Evolutionary conservation across 2,329 filamentous ascomycete species (phyloP), one percentile per base, ranked within the genome.

Genomic region (Exophiala xenobiotica): DNA sequence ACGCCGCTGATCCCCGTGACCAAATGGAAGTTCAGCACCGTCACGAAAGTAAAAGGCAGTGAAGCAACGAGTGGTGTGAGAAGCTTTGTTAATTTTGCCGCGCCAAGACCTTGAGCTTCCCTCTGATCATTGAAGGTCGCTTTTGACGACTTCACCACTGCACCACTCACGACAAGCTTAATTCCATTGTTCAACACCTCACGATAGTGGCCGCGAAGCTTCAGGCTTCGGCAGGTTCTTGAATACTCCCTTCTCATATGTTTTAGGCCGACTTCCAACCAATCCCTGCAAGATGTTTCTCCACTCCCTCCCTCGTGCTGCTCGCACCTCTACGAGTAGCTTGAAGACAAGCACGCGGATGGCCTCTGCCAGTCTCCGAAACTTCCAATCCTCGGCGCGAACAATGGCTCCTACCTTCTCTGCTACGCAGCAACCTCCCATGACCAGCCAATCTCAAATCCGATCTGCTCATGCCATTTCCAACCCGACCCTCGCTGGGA

Each of bases 401-500:
- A 69, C 64, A 61, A 64, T 63, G 66, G 69, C 65, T 55, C 72
- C 64, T 62, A 69, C 54, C 58, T 67, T 62, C 63, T 62, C 60
- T 56, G 67, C 60, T 59, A 66, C 58, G 53, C 62, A 63, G 48
- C 63, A 64, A 58, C 66, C 68, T 54, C 69, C 67, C 57, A 68
- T 70, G 66, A 60, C 63, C 51, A 67, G 67, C 60, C 67, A 71
- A 56, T 72, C 71, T 58, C 59, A 63, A 41, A 56, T 59, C 38
- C 77, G 82, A 66, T 83, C 87, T 65, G 88, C 88, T 64, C 90
- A 96, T 74, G 91, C 92, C 71, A 95, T 99, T 76, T 95, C 91
- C 69, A 97, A 96, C 80, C 93, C 95, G 64, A 96, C 90, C 53
- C 83, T 99, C 68, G 88, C 90, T 75, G 90, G 95, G 77, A 97